Percentiles rank a stretch among this genome's conserved stretches.
These are phyloP conservation scores for Astrephomene gubernaculifera DNA, from an alignment of 139 green algal genomes.

Conservation along the genomic window DNA sequence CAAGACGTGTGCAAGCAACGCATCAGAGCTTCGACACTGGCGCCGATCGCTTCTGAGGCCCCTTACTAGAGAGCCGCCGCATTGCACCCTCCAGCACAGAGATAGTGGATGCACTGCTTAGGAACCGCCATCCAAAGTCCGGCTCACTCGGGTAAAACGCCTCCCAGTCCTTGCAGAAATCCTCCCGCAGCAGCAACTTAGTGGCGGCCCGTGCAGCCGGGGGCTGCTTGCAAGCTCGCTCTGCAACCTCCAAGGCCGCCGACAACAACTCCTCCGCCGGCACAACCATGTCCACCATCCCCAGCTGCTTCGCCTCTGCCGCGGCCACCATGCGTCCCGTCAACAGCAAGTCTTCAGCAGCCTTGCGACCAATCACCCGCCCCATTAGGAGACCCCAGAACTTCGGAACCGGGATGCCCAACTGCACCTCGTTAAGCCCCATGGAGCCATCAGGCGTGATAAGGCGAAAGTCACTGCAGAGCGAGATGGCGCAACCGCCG, in stretches of 20 bases:
- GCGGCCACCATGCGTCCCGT: conserved; percentile 49
- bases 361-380: conserved; percentile 62
- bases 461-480: conserved; percentile 91
- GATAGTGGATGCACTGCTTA: conserved; percentile 67
- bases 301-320: conserved; percentile 63
- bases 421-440: conserved; percentile 84
- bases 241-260: conserved; percentile 62
- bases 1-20: too few species aligned
- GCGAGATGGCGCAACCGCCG: conserved; percentile 86
- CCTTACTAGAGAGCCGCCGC: conserved; percentile 61
- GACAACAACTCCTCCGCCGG: conserved; percentile 63
- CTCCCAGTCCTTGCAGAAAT: conserved; percentile 74
- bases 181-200: conserved; percentile 68
- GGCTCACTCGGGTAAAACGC: conserved; percentile 69
- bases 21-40: neutral
- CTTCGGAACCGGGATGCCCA: conserved; percentile 90
- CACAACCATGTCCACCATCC: conserved; percentile 83
- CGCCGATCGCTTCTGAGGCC: neutral
- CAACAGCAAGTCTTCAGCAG: conserved; percentile 73
- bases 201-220: conserved; percentile 56
- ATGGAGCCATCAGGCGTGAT: conserved; percentile 80
- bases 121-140: conserved; percentile 71
- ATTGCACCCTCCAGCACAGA: conserved; percentile 71
- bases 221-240: conserved; percentile 57
- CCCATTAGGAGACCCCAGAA: conserved; percentile 85